Percentiles rank a stretch among this genome's conserved stretches.
Evolutionary conservation across 345 rosid genomes (phyloP).

Genomic region (Rhodamnia rubescens): DNA sequence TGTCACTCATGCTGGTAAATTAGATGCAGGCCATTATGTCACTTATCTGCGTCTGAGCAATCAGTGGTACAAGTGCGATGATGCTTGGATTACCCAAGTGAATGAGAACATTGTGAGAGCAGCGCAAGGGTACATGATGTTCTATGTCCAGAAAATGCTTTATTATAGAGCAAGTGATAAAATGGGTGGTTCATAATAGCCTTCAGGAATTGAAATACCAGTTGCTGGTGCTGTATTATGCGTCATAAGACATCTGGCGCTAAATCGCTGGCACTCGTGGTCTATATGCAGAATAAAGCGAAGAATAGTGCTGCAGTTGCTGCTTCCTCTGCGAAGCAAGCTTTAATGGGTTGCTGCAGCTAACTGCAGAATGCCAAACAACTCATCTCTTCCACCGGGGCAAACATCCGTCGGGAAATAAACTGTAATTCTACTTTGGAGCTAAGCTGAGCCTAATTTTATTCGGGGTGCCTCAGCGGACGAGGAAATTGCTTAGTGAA

Average conservation of each 20-base stretch:
- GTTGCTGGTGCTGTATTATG: background rate
- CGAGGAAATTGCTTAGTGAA: slow-evolving; percentile 7
- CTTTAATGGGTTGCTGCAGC: slow-evolving; percentile 2
- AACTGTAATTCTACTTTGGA: slow-evolving; percentile 5
- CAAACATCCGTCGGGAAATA: background rate
- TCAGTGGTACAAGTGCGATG: slow-evolving; percentile 92
- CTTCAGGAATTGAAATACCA: background rate
- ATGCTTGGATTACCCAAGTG: slow-evolving; percentile 86
- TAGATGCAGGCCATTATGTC: slow-evolving; percentile 81
- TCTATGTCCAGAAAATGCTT: slow-evolving; percentile 76
- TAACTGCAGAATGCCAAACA: background rate
- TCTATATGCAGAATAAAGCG: background rate
- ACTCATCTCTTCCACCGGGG: background rate
- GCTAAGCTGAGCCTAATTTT: slow-evolving; percentile 27
- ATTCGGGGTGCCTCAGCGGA: slow-evolving; percentile 22
- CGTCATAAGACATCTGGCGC: background rate
- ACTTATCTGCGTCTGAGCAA: slow-evolving; percentile 63
- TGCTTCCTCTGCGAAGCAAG: background rate
- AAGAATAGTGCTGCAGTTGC: background rate
- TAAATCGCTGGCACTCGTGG: background rate
- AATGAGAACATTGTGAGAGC: slow-evolving; percentile 79
- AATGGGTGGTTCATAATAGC: background rate
- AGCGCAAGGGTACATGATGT: slow-evolving; percentile 85
- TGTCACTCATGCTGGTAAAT: slow-evolving; percentile 68
- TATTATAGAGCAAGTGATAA: slow-evolving; percentile 22